Evolutionary conservation across 805 yeast species (phyloP).

Genomic region (Hemisphaericaspora nanyangensis): DNA sequence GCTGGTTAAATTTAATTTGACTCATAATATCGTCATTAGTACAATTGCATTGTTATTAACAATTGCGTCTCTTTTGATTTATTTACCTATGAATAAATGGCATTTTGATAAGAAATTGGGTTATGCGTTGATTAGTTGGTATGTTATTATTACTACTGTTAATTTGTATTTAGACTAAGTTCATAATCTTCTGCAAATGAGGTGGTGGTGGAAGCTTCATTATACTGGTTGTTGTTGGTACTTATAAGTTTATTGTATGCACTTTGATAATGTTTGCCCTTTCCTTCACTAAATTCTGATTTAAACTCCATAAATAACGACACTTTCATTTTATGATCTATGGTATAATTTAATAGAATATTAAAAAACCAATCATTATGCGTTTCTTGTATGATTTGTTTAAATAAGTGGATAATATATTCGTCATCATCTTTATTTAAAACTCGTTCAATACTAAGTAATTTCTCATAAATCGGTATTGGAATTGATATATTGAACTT

Average conservation of each 20-base stretch:
- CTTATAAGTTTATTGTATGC: neutral
- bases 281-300: conserved; percentile 10
- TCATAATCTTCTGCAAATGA: neutral
- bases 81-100: conserved; percentile 33
- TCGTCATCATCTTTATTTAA: conserved; percentile 20
- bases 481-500: conserved; percentile 20
- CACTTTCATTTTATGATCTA: conserved; percentile 14
- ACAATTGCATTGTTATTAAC: conserved; percentile 22
- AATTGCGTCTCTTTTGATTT: conserved; percentile 18
- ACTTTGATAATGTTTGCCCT: neutral
- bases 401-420: conserved; percentile 23
- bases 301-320: conserved; percentile 23
- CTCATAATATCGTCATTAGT: conserved; percentile 20
- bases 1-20: conserved; percentile 17
- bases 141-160: conserved; percentile 14
- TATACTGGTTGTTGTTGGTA: too few species aligned
- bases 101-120: conserved; percentile 29
- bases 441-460: conserved; percentile 40
- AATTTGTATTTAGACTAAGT: conserved; percentile 13
- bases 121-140: conserved; percentile 18
- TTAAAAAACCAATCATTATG: conserved; percentile 34
- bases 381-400: conserved; percentile 24
- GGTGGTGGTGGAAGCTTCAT: neutral
- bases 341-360: conserved; percentile 24
- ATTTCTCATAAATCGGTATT: conserved; percentile 36